Percentiles rank a stretch among this genome's conserved stretches.
Conservation (phyloP, 148 eudicot genomes). For the Vaccinium darrowii region DNA sequence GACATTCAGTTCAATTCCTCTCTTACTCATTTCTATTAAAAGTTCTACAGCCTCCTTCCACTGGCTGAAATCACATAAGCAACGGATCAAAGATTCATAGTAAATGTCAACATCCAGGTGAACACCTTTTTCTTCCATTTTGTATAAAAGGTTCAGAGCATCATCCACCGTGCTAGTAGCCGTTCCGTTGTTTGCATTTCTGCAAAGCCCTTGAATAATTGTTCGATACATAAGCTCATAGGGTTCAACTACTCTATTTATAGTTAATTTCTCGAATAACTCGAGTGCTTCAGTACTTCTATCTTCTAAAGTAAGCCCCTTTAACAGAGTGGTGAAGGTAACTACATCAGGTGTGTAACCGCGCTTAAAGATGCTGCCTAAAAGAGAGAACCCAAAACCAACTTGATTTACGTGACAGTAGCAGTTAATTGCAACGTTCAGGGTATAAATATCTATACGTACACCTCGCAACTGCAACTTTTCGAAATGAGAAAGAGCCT, state of each 20-base stretch:
- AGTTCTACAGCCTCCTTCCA: neutral
- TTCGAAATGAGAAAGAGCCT: neutral
- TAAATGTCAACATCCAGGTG: neutral
- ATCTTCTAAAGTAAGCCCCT: constrained; percentile 7
- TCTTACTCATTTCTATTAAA: neutral
- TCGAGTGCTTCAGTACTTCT: constrained; percentile 4
- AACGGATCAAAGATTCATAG: neutral
- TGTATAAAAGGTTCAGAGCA: neutral
- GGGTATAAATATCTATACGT: neutral
- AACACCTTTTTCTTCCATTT: constrained; percentile 8
- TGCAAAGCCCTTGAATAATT: constrained; percentile 22
- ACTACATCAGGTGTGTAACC: too few relatives aligned
- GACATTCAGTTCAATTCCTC: neutral
- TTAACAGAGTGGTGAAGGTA: neutral
- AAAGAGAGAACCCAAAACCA: too few relatives aligned
- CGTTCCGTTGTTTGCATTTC: neutral
- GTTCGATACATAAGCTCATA: constrained; percentile 10
- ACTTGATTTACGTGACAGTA: too few relatives aligned
- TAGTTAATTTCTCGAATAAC: neutral
- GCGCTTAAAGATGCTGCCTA: too few relatives aligned
- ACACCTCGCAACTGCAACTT: neutral
- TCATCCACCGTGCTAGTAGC: constrained; percentile 3
- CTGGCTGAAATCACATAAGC: neutral
- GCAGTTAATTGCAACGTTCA: neutral
- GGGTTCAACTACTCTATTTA: neutral